These are phyloP conservation scores for Fusarium sp. DNA, from an alignment of 2,329 filamentous ascomycete genomes.

Conservation along the genomic window DNA sequence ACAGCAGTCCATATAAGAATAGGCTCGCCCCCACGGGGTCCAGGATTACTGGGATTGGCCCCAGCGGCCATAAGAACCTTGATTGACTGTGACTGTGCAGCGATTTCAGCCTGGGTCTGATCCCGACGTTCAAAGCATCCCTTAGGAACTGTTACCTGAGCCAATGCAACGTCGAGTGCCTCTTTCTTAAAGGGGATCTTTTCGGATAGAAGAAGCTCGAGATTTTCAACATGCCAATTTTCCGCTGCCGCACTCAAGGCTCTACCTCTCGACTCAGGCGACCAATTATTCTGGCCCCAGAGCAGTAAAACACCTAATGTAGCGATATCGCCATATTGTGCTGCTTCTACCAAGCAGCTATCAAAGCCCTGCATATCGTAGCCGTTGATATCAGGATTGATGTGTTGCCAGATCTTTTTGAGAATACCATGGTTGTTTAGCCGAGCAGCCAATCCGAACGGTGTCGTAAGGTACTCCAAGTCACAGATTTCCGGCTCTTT, in stretches of 20 bases:
- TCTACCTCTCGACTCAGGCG: neutral
- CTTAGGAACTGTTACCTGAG: neutral
- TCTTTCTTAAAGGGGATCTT: neutral
- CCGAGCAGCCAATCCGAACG: neutral
- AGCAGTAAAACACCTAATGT: neutral
- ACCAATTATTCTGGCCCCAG: neutral
- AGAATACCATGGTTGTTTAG: neutral
- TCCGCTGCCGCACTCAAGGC: accelerated
- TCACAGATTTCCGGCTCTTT: neutral
- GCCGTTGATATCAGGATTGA: neutral
- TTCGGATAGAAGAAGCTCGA: neutral
- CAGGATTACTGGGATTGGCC: neutral
- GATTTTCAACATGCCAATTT: neutral
- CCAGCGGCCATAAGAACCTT: neutral
- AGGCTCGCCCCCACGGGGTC: neutral
- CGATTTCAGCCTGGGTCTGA: neutral
- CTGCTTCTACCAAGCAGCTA: neutral
- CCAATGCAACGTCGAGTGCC: neutral
- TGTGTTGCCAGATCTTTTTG: neutral
- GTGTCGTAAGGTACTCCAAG: neutral
- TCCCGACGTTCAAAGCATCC: neutral
- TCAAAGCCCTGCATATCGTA: neutral
- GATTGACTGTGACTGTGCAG: neutral
- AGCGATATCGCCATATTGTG: neutral
- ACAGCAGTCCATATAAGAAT: neutral